Evolutionary conservation across 2,329 filamentous ascomycete species (phyloP).

Genomic region (Talaromyces sp.): DNA sequence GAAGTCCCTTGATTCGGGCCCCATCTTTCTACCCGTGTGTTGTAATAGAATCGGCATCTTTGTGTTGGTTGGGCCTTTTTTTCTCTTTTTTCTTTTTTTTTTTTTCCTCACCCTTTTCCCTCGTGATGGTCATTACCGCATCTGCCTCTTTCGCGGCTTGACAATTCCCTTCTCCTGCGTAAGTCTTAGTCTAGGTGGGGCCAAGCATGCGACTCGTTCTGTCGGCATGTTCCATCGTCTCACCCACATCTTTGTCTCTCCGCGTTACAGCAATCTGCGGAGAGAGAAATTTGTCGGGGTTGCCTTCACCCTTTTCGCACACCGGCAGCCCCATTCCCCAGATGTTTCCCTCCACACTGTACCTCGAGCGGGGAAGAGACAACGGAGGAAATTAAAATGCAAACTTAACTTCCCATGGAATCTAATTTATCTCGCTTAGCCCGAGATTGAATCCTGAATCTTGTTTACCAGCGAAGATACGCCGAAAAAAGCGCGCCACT

Average conservation of each 20-base stretch:
- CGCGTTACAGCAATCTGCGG: conserved; percentile 6
- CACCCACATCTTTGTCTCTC: not conserved
- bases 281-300: not conserved
- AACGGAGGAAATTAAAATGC: not conserved
- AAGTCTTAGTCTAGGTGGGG: not conserved
- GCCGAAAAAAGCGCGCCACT: too few species aligned
- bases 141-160: not conserved
- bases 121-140: too few species aligned
- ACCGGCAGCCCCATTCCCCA: conserved; percentile 15
- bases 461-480: not conserved
- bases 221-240: conserved; percentile 5
- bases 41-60: too few species aligned
- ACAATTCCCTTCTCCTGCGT: not conserved
- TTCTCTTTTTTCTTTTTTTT: too few species aligned
- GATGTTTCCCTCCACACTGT: conserved; percentile 6
- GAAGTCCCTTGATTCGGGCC: conserved; percentile 4
- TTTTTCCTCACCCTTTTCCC: not conserved
- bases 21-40: not conserved
- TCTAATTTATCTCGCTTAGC: too few species aligned
- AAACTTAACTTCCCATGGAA: too few species aligned
- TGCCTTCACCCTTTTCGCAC: conserved; percentile 6
- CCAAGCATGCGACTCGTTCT: not conserved
- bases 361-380: not conserved
- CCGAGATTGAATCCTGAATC: too few species aligned
- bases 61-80: not conserved